Base-by-base conservation (phyloP, 306 rosid species). In the Castanea crenata region DNA sequence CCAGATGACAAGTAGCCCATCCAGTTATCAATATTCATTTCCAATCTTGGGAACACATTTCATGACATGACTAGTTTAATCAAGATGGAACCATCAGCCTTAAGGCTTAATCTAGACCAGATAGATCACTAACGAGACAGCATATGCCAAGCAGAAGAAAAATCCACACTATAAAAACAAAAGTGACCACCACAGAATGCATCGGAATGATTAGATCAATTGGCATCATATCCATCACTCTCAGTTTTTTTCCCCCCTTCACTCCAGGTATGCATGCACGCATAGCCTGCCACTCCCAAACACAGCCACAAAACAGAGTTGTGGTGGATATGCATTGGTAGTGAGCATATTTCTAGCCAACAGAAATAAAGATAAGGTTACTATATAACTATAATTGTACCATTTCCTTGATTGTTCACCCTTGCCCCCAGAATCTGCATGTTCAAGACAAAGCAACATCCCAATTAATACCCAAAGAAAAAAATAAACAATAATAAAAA, bases 371-470 rank as follows among this genome's bases (percentile, higher is more conserved):
- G 75, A 12, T 55, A 59, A 71, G 75, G 32, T 61, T 29, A 78
- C 44, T 41, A 41, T 54, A 76, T 65, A 79, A 76, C 67, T 54
- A 27, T 76, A 71, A 79, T 73, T 1, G 57, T 68, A 58, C 49
- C 76, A 79, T 81, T 79, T 71, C 82, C 86, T 74, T 79, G 71
- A 71, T 81, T 51, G 71, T 82, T 85, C 81, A 51, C 80, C 80
- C 83, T 79, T 87, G 83, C 87, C 89, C 71, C 78, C 90, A 61
- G 80, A 79, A 58, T 82, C 92, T 94, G 91, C 89, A 90, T 84
- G 81, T 83, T 82, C 72, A 88, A 78, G 71, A 73, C 74, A 78
- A 83, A 78, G 64, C 3, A 32, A 31, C 20, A 78, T 79, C 29
- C 51, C 54, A 62, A 83, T 80, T 68, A 81, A 63, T 67, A 65